Percentiles rank a stretch among this genome's conserved stretches.
Conservation (phyloP, 148 eudicot species). For the Agrostemma githago region DNA sequence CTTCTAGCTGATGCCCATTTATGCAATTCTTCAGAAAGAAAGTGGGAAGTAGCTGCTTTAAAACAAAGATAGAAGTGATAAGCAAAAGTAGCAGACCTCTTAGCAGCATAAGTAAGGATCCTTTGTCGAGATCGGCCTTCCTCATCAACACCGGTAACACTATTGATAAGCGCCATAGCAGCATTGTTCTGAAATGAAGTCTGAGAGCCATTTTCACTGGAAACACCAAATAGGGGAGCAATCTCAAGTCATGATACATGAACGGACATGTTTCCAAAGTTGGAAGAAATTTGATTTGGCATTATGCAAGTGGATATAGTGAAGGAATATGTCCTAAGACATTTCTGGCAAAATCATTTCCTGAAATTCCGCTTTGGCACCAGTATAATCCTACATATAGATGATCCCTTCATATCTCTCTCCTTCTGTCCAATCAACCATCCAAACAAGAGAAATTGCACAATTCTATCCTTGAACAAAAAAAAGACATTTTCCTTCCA, state of each 20-base stretch:
- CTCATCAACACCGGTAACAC: slow-evolving; percentile 80
- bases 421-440: not conserved
- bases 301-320: not conserved
- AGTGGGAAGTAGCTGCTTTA: not conserved
- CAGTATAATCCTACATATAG: no score
- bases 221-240: slow-evolving; percentile 6
- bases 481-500: not conserved
- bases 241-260: not conserved
- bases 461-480: no score
- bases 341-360: no score
- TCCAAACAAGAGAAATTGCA: not conserved
- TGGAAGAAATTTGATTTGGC: no score
- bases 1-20: no score
- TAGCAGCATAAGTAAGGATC: slow-evolving; percentile 88
- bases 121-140: slow-evolving; percentile 87
- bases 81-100: slow-evolving; percentile 42
- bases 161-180: slow-evolving; percentile 78
- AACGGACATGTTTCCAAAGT: no score
- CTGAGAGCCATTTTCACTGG: slow-evolving; percentile 55
- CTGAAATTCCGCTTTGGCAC: no score
- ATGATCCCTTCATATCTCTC: not conserved
- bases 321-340: no score
- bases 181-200: slow-evolving; percentile 49
- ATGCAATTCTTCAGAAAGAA: not conserved
- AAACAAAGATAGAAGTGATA: not conserved